Base-by-base conservation (phyloP, 116 monocot species). In the Posidonia oceanica region DNA sequence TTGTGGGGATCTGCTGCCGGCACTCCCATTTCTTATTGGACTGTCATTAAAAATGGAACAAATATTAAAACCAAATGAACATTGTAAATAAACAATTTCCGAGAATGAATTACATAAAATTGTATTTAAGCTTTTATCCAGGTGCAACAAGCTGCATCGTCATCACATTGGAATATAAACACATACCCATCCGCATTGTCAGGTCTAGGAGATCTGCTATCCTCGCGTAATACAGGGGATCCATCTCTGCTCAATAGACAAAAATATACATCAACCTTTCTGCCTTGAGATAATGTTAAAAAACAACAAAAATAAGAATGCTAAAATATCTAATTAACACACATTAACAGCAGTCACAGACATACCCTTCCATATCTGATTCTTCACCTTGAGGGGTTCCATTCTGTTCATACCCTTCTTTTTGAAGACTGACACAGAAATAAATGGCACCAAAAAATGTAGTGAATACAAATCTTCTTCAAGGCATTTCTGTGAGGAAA, bases 121-220 rank as follows among this genome's bases (percentile, higher is more conserved):
- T 29, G 29, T 29, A 29, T 29, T 29, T 36, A 29, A n/a, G 44
- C 42, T 10, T 44, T 44, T 18, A 66, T 44, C 40, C 40, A 66
- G 44, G 4, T 41, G 16, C 10, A n/a, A 15, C 20, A 29, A 15
- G 7, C 20, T n/a, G 18, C 29, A 60, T 60, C 60, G 22, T 29
- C 29, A 29, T 29, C 29, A 29, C 29, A 29, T 29, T 29, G 29
- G 3, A 22, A 60, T 60, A 23, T 20, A 22, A 22, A 20, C 60
- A 23, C 29, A 60, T 20, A 60, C 29, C 5, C 29, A 60, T 53
- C 68, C 14, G 52, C 54, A 68, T 64, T 64, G 16, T 39, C 64
- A 40, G 64, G 39, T 40, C 14, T 52, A 54, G 68, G 68, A 54
- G 68, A 68, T 52, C 29, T 68, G 5, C 54, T 68, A 68, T 68